These are phyloP conservation scores for Acidomyces sp. DNA, from an alignment of 495 filamentous ascomycete species.

Conservation along the genomic window DNA sequence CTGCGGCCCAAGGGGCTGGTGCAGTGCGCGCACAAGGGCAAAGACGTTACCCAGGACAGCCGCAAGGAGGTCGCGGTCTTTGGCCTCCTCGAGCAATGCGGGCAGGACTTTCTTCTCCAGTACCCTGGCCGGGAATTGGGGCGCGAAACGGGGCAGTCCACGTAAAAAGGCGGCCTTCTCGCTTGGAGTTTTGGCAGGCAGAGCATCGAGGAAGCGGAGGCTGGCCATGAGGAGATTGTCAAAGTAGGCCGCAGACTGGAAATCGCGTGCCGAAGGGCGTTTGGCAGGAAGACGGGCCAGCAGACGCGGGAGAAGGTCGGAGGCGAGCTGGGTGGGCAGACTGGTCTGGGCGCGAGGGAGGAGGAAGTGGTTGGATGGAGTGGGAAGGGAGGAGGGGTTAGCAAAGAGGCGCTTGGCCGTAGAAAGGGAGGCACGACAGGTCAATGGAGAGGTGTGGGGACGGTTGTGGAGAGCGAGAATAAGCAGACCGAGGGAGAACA, in stretches of 20 bases:
- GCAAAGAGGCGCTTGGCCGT: slow-evolving; percentile 71
- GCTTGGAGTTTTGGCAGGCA: slow-evolving; percentile 79
- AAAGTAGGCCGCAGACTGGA: slow-evolving; percentile 88
- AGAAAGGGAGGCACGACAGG: slow-evolving; percentile 61
- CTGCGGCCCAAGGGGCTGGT: slow-evolving; percentile 62
- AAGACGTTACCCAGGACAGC: slow-evolving; percentile 83
- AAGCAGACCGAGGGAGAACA: slow-evolving; percentile 84
- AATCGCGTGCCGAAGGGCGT: slow-evolving; percentile 76
- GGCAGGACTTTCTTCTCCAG: slow-evolving; percentile 90
- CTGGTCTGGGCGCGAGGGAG: slow-evolving; percentile 46
- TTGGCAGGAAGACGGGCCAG: slow-evolving; percentile 78
- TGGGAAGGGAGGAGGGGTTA: slow-evolving; percentile 63
- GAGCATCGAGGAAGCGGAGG: slow-evolving; percentile 79
- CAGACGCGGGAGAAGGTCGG: slow-evolving; percentile 62
- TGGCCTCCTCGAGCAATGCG: slow-evolving; percentile 76
- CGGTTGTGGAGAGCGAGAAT: slow-evolving; percentile 86
- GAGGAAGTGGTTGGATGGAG: slow-evolving; percentile 67
- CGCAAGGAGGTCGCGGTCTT: slow-evolving; percentile 73
- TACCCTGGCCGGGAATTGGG: slow-evolving; percentile 81
- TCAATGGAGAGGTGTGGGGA: slow-evolving; percentile 74
- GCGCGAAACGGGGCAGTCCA: slow-evolving; percentile 70
- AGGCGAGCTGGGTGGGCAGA: slow-evolving; percentile 66
- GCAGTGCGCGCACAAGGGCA: slow-evolving; percentile 61
- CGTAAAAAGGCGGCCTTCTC: slow-evolving; percentile 89
- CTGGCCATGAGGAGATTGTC: slow-evolving; percentile 93